Evolutionary conservation across 2,329 filamentous ascomycete genomes (phyloP).

Genomic region (Teratosphaeria nubilosa): DNA sequence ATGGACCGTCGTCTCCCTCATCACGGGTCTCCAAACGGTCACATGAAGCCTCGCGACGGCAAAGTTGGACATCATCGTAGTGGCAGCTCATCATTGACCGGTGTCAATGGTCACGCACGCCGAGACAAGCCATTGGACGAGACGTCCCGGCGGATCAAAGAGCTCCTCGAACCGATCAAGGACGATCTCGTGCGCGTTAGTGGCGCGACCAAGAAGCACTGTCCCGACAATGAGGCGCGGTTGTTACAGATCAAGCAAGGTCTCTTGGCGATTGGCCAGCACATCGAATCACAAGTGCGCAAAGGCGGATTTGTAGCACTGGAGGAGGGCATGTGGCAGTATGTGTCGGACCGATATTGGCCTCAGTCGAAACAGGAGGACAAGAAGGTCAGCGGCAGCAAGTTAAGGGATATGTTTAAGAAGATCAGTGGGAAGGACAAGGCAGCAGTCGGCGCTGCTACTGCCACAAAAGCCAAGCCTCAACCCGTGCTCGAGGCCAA

Average conservation of each 20-base stretch:
- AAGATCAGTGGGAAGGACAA: conserved; percentile 24
- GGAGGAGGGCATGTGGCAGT: conserved; percentile 26
- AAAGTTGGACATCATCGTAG: conserved; percentile 40
- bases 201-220: conserved; percentile 51
- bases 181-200: conserved; percentile 51
- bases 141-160: conserved; percentile 42
- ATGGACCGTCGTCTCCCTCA: conserved; percentile 22
- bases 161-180: conserved; percentile 48
- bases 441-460: background rate
- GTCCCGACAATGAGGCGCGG: conserved; percentile 52
- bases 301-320: conserved; percentile 14
- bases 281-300: conserved; percentile 41
- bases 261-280: conserved; percentile 52
- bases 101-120: conserved; percentile 23
- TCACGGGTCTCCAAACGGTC: conserved; percentile 37
- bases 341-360: conserved; percentile 26
- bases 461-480: background rate
- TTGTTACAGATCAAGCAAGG: conserved; percentile 52
- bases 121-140: conserved; percentile 27
- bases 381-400: conserved; percentile 25
- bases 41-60: conserved; percentile 22
- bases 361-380: conserved; percentile 25
- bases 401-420: conserved; percentile 28
- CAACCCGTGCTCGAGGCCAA: background rate
- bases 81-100: conserved; percentile 24